phyloP scores from a whole-genome alignment of 2,329 filamentous ascomycete species.

The Epichloe gansuensis region DNA sequence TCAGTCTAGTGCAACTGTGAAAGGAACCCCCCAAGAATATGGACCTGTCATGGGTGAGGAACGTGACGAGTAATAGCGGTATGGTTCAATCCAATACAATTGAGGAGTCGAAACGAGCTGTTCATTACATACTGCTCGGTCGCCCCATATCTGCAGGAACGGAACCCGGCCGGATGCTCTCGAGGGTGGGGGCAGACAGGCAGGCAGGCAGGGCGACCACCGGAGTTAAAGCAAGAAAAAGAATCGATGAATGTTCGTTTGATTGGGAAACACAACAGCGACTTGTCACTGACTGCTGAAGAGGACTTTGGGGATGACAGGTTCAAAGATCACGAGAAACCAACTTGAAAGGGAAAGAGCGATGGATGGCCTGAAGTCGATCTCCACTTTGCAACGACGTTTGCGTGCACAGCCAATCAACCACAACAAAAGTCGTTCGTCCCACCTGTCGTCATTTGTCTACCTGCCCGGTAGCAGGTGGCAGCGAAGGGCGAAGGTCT shows the following conservation, averaged over 20 bases:
- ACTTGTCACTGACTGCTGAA: no score
- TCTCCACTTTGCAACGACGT: not conserved
- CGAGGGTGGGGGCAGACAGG: not conserved
- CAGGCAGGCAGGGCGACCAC: no score
- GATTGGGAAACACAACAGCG: no score
- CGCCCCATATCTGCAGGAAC: constrained; percentile 1
- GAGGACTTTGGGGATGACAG: no score
- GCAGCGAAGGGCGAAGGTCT: not conserved
- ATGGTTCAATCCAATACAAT: no score
- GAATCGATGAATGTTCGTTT: no score
- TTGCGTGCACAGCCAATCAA: not conserved
- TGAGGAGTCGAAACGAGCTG: no score
- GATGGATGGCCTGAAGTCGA: no score
- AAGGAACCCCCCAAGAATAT: no score
- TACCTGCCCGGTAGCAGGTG: not conserved
- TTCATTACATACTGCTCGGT: not conserved
- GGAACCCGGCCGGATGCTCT: not conserved
- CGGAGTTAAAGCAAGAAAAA: no score
- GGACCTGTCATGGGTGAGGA: not conserved
- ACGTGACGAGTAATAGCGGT: not conserved
- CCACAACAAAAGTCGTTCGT: not conserved
- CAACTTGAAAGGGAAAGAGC: no score
- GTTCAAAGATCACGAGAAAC: no score
- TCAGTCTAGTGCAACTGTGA: constrained; percentile 37
- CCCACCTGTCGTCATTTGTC: constrained; percentile 1